phyloP scores from a whole-genome alignment of 139 green algal species.

The Spirogloea muscicola region DNA sequence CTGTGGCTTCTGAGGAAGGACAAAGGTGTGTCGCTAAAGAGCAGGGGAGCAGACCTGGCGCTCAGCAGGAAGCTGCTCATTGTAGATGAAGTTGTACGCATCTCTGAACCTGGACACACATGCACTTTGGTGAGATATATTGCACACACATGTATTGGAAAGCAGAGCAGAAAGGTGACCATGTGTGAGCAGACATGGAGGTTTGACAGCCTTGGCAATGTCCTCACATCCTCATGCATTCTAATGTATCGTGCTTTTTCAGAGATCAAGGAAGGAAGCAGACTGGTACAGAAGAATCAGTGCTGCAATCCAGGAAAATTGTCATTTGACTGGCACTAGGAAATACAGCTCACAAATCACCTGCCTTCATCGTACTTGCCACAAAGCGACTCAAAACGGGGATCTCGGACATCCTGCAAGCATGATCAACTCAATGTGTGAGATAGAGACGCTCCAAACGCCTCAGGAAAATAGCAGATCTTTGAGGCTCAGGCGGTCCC shows the following conservation, averaged over 20 bases:
- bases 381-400: slow-evolving; percentile 69
- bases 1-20: no score
- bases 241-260: no score
- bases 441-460: neutral
- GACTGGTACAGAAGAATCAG: neutral
- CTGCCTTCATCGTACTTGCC: slow-evolving; percentile 39
- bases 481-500: no score
- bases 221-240: no score
- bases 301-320: neutral
- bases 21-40: neutral
- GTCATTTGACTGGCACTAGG: neutral
- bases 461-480: no score
- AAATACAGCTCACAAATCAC: slow-evolving; percentile 7
- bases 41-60: slow-evolving; percentile 7
- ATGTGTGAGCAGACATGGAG: no score
- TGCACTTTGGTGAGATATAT: no score
- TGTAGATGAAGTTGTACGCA: slow-evolving; percentile 79
- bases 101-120: slow-evolving; percentile 56
- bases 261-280: neutral
- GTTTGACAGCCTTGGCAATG: no score
- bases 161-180: neutral
- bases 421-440: neutral
- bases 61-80: slow-evolving; percentile 75
- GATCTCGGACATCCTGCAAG: slow-evolving; percentile 59
- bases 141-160: no score